phyloP scores from a whole-genome alignment of 169 alveolate genomes.

The Eimeria acervulina region DNA sequence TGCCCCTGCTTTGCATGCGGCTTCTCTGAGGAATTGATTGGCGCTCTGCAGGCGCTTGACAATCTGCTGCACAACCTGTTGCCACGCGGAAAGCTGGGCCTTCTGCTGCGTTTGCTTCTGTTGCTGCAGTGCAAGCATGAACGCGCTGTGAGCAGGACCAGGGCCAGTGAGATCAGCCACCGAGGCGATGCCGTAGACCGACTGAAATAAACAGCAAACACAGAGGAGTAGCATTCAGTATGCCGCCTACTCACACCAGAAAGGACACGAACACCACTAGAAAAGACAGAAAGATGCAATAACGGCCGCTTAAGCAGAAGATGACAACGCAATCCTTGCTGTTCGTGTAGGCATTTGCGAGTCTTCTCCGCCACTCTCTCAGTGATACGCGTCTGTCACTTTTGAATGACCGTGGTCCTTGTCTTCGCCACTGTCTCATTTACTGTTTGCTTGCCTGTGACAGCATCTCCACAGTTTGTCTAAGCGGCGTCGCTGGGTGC shows the following conservation, averaged over 20 bases:
- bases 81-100: slow-evolving; percentile 41
- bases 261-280: background rate
- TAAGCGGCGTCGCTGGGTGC: slow-evolving; percentile 60
- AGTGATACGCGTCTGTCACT: background rate
- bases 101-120: slow-evolving; percentile 38
- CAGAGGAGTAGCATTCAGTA: background rate
- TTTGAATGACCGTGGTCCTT: background rate
- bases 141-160: slow-evolving; percentile 40
- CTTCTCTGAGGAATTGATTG: slow-evolving; percentile 66
- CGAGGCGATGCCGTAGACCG: slow-evolving; percentile 80
- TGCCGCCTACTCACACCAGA: background rate
- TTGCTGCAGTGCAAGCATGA: slow-evolving; percentile 42
- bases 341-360: background rate
- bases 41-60: slow-evolving; percentile 44
- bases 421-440: slow-evolving; percentile 2
- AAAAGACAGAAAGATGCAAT: background rate
- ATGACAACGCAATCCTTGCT: background rate
- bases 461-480: slow-evolving; percentile 64
- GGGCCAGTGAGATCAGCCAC: slow-evolving; percentile 61
- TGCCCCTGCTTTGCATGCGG: slow-evolving; percentile 76
- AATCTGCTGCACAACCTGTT: slow-evolving; percentile 57
- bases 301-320: background rate
- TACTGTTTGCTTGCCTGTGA: slow-evolving; percentile 50
- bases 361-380: background rate
- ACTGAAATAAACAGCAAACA: background rate